Evolutionary conservation across 1,139 yeast genomes (phyloP).

Genomic region (Candida mesenterica): DNA sequence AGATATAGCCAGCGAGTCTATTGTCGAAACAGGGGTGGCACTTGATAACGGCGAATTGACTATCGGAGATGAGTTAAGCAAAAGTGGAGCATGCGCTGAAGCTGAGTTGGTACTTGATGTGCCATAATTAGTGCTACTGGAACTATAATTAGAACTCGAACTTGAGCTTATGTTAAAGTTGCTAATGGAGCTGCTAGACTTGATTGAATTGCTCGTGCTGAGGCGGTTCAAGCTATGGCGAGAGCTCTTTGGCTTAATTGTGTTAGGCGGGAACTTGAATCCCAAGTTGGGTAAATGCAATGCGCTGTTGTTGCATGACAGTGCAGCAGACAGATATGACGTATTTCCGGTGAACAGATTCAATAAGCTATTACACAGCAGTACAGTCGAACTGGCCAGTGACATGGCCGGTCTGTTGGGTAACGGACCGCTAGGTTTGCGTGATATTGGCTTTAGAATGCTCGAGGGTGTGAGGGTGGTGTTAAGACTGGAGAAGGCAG

Average conservation of each 20-base stretch:
- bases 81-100: no score
- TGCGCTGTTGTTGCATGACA: conserved; percentile 1
- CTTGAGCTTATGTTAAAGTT: neutral
- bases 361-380: neutral
- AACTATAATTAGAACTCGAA: neutral
- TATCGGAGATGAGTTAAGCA: conserved; percentile 28
- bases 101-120: conserved; percentile 5
- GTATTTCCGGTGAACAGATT: neutral
- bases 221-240: conserved; percentile 19
- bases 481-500: neutral
- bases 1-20: conserved; percentile 25
- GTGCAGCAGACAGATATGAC: neutral
- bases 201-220: conserved; percentile 11
- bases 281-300: conserved; percentile 12
- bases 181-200: conserved; percentile 6
- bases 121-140: neutral
- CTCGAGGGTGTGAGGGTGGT: neutral
- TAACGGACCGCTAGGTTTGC: conserved; percentile 21
- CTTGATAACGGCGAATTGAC: conserved; percentile 37
- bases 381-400: neutral
- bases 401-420: conserved; percentile 5
- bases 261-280: conserved; percentile 21
- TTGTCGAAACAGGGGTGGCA: conserved; percentile 31
- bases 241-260: conserved; percentile 16
- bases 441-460: conserved; percentile 17